Evolutionary conservation across 2,329 filamentous ascomycete genomes (phyloP).

Genomic region (Hymenoscyphus scutula): DNA sequence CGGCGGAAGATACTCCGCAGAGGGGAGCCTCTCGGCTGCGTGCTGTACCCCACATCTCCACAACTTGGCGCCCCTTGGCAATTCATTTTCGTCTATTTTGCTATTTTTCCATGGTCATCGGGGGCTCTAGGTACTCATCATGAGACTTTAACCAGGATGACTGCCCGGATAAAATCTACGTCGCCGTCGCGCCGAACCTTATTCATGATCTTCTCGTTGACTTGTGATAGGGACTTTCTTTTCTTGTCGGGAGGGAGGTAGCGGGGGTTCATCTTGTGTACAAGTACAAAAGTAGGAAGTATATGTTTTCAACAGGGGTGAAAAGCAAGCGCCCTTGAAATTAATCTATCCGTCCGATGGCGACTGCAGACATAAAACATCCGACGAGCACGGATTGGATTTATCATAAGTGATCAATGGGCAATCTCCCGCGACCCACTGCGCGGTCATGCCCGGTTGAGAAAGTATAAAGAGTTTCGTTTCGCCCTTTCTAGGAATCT

Average conservation of each 20-base stretch:
- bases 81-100: background rate
- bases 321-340: background rate
- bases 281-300: too few relatives aligned
- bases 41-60: slow-evolving; percentile 1
- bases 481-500: background rate
- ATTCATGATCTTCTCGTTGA: background rate
- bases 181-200: background rate
- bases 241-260: background rate
- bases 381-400: background rate
- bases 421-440: background rate
- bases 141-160: background rate
- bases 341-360: background rate
- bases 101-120: slow-evolving; percentile 1
- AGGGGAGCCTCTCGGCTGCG: slow-evolving; percentile 1
- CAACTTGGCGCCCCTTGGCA: background rate
- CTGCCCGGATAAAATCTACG: background rate
- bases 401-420: background rate
- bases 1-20: background rate
- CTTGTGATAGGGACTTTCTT: background rate
- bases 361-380: background rate
- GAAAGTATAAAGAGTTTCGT: background rate
- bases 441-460: background rate
- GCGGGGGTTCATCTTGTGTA: background rate
- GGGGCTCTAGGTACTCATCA: background rate
- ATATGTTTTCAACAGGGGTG: background rate